Percentiles rank a stretch among this genome's conserved stretches.
These are phyloP conservation scores for Exidia glandulosa DNA, from an alignment of 768 basidiomycete species.

Conservation along the genomic window DNA sequence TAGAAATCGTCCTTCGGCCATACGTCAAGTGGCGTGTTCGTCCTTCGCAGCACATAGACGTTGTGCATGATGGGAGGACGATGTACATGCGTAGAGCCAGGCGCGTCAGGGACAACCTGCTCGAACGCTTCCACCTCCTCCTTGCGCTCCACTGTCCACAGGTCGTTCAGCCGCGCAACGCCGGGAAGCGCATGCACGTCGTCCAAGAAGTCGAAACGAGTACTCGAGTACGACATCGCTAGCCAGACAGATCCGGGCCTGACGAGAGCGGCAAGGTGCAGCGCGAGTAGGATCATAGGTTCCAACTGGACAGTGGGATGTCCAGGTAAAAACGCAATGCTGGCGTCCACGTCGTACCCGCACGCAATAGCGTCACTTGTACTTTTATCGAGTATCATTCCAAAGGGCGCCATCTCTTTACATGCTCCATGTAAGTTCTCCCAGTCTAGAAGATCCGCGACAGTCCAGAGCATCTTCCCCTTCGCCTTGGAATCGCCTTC, in stretches of 20 bases:
- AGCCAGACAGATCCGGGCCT: not conserved
- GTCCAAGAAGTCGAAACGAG: not conserved
- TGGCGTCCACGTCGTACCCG: not conserved
- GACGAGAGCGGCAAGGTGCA: not conserved
- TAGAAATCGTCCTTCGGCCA: not conserved
- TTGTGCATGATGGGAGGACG: not conserved
- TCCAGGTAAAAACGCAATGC: not conserved
- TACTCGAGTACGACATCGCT: not conserved
- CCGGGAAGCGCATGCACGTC: not conserved
- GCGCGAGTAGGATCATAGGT: not conserved
- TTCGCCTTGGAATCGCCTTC: not conserved
- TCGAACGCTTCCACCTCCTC: not conserved
- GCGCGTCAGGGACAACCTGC: not conserved
- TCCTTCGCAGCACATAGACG: not conserved
- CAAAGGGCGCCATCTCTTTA: not conserved
- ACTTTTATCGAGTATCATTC: not conserved
- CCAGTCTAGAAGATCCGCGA: not conserved
- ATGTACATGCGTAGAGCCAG: not conserved
- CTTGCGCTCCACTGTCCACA: not conserved
- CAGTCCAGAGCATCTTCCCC: not conserved
- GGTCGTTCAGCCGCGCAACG: not conserved
- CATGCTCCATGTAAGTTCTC: not conserved
- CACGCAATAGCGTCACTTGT: not conserved
- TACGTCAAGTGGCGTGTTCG: not conserved
- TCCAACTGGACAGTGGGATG: not conserved